Percentiles rank a stretch among this genome's conserved stretches.
These are phyloP conservation scores for Talaromyces stipitatus DNA, from an alignment of 495 filamentous ascomycete species.

Conservation along the genomic window DNA sequence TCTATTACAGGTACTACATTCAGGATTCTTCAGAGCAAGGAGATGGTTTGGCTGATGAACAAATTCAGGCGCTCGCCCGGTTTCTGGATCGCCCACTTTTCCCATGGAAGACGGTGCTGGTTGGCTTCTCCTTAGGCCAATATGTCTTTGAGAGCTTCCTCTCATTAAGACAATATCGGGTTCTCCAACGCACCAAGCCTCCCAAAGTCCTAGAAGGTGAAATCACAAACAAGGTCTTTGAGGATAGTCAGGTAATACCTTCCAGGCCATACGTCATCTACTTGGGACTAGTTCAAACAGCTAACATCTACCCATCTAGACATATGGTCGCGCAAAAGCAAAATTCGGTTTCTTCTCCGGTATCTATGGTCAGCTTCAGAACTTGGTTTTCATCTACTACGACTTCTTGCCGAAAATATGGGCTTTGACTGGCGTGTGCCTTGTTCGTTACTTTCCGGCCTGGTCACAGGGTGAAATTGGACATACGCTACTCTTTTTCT, in stretches of 20 bases:
- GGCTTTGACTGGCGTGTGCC: conserved; percentile 66
- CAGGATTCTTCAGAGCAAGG: not conserved
- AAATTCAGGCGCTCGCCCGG: conserved; percentile 66
- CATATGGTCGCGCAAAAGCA: conserved; percentile 91
- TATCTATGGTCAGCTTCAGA: conserved; percentile 80
- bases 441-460: conserved; percentile 64
- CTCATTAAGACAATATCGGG: conserved; percentile 76
- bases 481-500: conserved; percentile 87
- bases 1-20: not conserved
- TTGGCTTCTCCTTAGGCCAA: conserved; percentile 85
- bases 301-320: conserved; percentile 33
- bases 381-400: conserved; percentile 78
- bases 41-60: not conserved
- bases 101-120: conserved; percentile 94
- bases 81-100: conserved; percentile 85
- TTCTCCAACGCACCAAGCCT: conserved; percentile 68
- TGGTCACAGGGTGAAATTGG: conserved; percentile 86
- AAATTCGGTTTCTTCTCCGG: conserved; percentile 73
- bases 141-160: conserved; percentile 82
- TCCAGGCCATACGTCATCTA: not conserved
- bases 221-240: conserved; percentile 82
- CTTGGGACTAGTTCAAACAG: not conserved
- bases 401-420: conserved; percentile 88
- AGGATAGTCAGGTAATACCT: conserved; percentile 73
- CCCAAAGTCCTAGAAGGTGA: conserved; percentile 81